phyloP scores from a whole-genome alignment of 257 asterid species.

The Galeopsis tetrahit region DNA sequence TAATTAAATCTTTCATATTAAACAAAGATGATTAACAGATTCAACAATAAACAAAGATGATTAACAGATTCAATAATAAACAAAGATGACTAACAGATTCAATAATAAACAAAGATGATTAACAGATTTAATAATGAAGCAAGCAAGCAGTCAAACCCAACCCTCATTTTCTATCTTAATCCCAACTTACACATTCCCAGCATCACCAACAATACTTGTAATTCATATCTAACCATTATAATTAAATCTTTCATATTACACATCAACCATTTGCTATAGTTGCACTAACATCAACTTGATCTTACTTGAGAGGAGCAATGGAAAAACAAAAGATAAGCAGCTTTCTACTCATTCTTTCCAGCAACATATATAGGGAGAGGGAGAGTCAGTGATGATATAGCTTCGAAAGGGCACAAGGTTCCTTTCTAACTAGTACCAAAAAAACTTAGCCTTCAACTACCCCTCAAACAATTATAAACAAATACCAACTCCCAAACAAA shows the following conservation, averaged over 20 bases:
- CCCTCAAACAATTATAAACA: constrained; percentile 44
- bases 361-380: background rate
- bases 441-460: constrained; percentile 33
- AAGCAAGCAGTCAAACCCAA: too few relatives aligned
- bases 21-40: too few relatives aligned
- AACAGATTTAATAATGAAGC: background rate
- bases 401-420: background rate
- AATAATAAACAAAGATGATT: background rate
- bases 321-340: too few relatives aligned
- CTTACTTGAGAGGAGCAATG: too few relatives aligned
- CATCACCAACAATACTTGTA: background rate
- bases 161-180: too few relatives aligned
- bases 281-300: too few relatives aligned
- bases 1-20: too few relatives aligned
- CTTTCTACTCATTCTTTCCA: background rate
- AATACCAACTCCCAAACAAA: constrained; percentile 20
- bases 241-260: background rate
- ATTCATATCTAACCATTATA: constrained; percentile 11
- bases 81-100: background rate
- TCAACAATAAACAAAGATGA: too few relatives aligned
- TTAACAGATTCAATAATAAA: background rate
- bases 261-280: background rate
- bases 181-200: background rate
- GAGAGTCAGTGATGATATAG: background rate
- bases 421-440: constrained; percentile 28